phyloP scores from a whole-genome alignment of 2,329 filamentous ascomycete genomes.

The Paradendryphiella salina region DNA sequence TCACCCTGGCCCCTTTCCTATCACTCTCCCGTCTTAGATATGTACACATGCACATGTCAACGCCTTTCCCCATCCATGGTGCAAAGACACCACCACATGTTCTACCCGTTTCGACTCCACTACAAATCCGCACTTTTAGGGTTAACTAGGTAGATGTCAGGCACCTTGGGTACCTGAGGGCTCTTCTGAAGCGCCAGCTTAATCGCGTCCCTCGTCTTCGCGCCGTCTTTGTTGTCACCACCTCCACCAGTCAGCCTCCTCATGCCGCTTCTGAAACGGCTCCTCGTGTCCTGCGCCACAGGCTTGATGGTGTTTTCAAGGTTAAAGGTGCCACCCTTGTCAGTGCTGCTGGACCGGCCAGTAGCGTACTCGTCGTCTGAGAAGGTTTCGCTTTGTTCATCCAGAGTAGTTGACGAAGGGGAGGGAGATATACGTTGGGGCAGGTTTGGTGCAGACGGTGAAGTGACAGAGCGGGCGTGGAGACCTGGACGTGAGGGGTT shows the following conservation, averaged over 20 bases:
- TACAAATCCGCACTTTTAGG: slow-evolving; percentile 44
- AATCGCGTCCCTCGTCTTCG: slow-evolving; percentile 45
- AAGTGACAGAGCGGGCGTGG: slow-evolving; percentile 83
- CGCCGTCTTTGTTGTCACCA: slow-evolving; percentile 47
- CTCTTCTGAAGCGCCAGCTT: slow-evolving; percentile 47
- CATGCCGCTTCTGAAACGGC: slow-evolving; percentile 58
- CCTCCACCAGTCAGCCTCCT: slow-evolving; percentile 64
- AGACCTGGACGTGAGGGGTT: slow-evolving; percentile 62
- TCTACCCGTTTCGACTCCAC: not conserved
- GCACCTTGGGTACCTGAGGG: slow-evolving; percentile 55
- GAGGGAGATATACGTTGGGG: slow-evolving; percentile 52
- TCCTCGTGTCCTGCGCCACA: slow-evolving; percentile 57
- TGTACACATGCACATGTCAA: not conserved
- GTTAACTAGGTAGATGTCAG: slow-evolving; percentile 49
- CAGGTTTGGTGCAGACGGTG: slow-evolving; percentile 63
- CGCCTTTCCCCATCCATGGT: too few species aligned
- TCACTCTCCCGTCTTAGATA: not conserved
- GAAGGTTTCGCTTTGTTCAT: slow-evolving; percentile 74
- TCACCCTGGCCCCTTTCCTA: not conserved
- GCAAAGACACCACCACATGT: not conserved
- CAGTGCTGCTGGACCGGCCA: slow-evolving; percentile 39
- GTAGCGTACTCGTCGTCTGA: slow-evolving; percentile 73
- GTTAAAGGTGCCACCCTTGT: slow-evolving; percentile 29
- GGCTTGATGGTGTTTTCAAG: slow-evolving; percentile 62
- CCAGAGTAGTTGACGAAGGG: slow-evolving; percentile 69